Evolutionary conservation across 768 basidiomycete genomes (phyloP).

Genomic region (Dentipellis fragilis): DNA sequence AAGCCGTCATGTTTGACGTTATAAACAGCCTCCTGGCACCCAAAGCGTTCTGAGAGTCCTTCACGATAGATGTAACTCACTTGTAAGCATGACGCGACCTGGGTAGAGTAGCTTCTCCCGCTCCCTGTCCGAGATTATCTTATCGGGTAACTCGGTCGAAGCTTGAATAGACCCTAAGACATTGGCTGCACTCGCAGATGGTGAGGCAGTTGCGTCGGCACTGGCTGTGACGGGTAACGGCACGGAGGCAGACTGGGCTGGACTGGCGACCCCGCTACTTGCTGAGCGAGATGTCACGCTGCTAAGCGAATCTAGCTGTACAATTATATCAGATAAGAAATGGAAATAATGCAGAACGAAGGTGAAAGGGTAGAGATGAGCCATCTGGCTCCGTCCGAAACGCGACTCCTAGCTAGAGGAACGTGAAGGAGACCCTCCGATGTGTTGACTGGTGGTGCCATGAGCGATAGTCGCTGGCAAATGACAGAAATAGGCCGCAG

Average conservation of each 20-base stretch:
- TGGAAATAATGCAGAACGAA: too few relatives aligned
- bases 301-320: conserved; percentile 44
- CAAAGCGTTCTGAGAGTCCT: too few relatives aligned
- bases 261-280: conserved; percentile 22
- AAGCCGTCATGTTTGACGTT: neutral
- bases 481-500: too few relatives aligned
- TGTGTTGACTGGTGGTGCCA: too few relatives aligned
- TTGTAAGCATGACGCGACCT: conserved; percentile 73
- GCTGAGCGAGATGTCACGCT: conserved; percentile 19
- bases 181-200: conserved; percentile 15
- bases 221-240: conserved; percentile 15
- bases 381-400: too few relatives aligned
- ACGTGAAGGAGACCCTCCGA: too few relatives aligned
- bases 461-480: too few relatives aligned
- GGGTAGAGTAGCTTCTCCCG: conserved; percentile 74
- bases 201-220: conserved; percentile 17
- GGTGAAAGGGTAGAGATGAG: too few relatives aligned
- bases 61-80: conserved; percentile 34
- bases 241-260: conserved; percentile 20
- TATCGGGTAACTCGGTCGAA: conserved; percentile 6
- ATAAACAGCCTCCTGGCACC: conserved; percentile 1
- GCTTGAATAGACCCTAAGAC: conserved; percentile 8
- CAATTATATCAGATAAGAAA: neutral
- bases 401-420: too few relatives aligned
- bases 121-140: conserved; percentile 39